phyloP scores from a whole-genome alignment of 306 rosid species.

The Fragaria iinumae region DNA sequence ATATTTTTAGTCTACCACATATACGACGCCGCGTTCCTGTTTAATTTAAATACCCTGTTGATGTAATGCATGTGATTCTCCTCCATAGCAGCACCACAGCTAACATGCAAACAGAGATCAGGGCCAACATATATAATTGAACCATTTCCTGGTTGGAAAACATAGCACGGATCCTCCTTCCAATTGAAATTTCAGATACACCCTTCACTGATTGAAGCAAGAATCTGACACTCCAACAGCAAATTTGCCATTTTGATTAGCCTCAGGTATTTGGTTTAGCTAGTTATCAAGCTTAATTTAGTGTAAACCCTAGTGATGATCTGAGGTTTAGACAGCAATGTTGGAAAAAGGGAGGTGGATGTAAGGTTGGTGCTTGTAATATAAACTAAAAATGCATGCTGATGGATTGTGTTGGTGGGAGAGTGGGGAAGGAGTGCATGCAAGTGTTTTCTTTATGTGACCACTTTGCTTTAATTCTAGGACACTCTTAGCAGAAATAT shows the following conservation, averaged over 20 bases:
- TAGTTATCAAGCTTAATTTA: neutral
- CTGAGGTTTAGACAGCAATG: conserved; percentile 18
- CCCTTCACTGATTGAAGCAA: conserved; percentile 6
- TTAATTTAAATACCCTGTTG: neutral
- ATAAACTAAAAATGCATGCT: conserved; percentile 29
- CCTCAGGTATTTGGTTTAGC: neutral
- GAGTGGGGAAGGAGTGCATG: conserved; percentile 32
- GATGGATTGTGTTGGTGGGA: conserved; percentile 17
- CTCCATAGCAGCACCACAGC: conserved; percentile 8
- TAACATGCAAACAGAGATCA: conserved; percentile 19
- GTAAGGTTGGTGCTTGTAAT: conserved; percentile 26
- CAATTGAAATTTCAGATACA: neutral
- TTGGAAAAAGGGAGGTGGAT: conserved; percentile 9
- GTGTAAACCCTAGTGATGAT: neutral
- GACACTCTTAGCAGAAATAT: conserved; percentile 16
- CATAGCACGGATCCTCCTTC: neutral
- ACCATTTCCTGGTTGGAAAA: neutral
- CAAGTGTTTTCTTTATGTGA: neutral
- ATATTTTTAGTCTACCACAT: neutral
- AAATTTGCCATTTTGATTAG: conserved; percentile 3
- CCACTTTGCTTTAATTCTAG: conserved; percentile 25
- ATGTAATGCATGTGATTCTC: conserved; percentile 9
- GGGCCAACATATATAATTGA: neutral
- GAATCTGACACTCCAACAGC: too few species aligned
- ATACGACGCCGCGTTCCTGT: conserved; percentile 24